Evolutionary conservation across 495 filamentous ascomycete species (phyloP).

Genomic region (Pyronema omphalodes): DNA sequence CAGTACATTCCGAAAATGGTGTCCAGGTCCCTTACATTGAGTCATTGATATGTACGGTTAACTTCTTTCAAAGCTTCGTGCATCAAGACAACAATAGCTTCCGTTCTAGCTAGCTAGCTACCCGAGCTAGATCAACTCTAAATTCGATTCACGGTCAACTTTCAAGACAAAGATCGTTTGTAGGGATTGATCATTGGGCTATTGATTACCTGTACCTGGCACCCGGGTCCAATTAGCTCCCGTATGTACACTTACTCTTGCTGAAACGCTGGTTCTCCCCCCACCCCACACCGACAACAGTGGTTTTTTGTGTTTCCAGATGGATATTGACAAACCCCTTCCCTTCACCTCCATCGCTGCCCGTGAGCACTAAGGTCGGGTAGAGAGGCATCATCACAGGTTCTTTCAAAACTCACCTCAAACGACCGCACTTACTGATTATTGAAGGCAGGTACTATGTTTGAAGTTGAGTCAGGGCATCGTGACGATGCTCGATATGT

Average conservation of each 20-base stretch:
- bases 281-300: no score
- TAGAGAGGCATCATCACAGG: background rate
- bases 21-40: no score
- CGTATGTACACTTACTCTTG: background rate
- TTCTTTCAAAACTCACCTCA: background rate
- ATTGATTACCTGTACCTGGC: no score
- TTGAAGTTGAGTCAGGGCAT: background rate
- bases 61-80: background rate
- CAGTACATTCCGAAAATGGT: no score
- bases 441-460: background rate
- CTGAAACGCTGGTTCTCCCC: background rate
- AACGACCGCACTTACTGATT: background rate
- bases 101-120: no score
- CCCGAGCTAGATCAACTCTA: background rate
- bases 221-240: background rate
- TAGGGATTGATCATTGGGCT: background rate
- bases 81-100: no score
- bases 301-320: no score
- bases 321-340: no score
- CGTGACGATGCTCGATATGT: background rate
- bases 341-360: no score
- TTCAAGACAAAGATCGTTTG: background rate
- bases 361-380: background rate
- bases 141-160: background rate
- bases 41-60: no score